phyloP scores from a whole-genome alignment of 192 early-diverging fungal genomes.

The Backusella westeae region DNA sequence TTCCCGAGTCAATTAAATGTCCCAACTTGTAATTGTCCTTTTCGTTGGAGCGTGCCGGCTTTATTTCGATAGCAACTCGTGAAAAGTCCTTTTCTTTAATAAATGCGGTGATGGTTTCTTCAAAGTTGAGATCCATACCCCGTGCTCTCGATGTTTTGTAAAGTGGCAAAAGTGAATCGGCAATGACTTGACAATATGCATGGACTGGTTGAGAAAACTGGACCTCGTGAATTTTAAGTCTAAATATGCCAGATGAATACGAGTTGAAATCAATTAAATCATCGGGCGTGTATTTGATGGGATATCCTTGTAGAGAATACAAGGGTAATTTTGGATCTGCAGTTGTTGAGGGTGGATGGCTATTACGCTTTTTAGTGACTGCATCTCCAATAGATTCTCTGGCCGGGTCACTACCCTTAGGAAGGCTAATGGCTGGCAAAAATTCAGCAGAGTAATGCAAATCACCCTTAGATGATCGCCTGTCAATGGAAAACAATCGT shows the following conservation, averaged over 20 bases:
- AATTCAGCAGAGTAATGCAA: slow-evolving; percentile 39
- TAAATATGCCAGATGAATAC: slow-evolving; percentile 51
- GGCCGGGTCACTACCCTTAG: background rate
- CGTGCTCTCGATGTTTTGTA: slow-evolving; percentile 40
- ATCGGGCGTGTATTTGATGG: slow-evolving; percentile 22
- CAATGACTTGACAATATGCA: slow-evolving; percentile 46
- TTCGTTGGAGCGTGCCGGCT: slow-evolving; percentile 11
- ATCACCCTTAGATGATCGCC: slow-evolving; percentile 36
- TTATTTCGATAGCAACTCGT: slow-evolving; percentile 27
- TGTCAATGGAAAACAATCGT: slow-evolving; percentile 29
- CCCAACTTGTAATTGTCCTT: slow-evolving; percentile 14
- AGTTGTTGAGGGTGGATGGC: background rate
- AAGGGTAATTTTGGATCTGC: background rate
- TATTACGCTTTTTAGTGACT: slow-evolving; percentile 10
- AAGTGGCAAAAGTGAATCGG: slow-evolving; percentile 38
- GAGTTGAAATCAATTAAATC: slow-evolving; percentile 28
- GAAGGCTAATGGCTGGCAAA: slow-evolving; percentile 26
- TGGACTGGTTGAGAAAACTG: background rate
- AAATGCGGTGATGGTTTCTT: slow-evolving; percentile 35
- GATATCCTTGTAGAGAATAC: slow-evolving; percentile 26
- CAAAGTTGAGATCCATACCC: slow-evolving; percentile 28
- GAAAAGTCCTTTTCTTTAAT: slow-evolving; percentile 42
- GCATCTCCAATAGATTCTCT: slow-evolving; percentile 12
- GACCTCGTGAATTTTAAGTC: slow-evolving; percentile 48
- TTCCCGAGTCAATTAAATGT: slow-evolving; percentile 19